Percentiles rank a stretch among this genome's conserved stretches.
phyloP scores from a whole-genome alignment of 1,139 yeast genomes.

The Taiozyma sp. region DNA sequence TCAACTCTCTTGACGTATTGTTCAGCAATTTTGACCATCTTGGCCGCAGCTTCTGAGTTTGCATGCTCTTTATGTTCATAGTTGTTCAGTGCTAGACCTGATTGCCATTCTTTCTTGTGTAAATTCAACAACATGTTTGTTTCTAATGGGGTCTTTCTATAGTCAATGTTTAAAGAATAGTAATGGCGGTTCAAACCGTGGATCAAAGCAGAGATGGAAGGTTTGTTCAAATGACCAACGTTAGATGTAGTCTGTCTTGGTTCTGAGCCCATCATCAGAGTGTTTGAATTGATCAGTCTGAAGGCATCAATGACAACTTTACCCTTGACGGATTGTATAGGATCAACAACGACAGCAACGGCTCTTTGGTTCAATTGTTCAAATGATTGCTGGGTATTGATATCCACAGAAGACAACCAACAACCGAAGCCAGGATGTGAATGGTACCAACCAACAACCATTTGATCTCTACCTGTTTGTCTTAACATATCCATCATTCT shows the following conservation, averaged over 20 bases:
- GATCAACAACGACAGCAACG: slow-evolving; percentile 97
- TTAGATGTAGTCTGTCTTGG: slow-evolving; percentile 98
- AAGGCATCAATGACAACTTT: slow-evolving; percentile 99
- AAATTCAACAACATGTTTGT: slow-evolving; percentile 91
- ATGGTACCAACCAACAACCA: slow-evolving; percentile 99
- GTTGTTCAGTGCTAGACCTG: slow-evolving; percentile 78
- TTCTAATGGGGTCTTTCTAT: slow-evolving; percentile 88
- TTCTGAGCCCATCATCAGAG: slow-evolving; percentile 94
- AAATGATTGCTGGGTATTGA: slow-evolving; percentile 94
- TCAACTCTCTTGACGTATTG: slow-evolving; percentile 87
- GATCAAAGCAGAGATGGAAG: slow-evolving; percentile 95
- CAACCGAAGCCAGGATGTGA: slow-evolving; percentile 99
- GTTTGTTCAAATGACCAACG: slow-evolving; percentile 92
- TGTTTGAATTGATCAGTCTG: slow-evolving; percentile 84
- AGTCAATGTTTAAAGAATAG: slow-evolving; percentile 91
- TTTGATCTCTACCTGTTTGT: slow-evolving; percentile 97
- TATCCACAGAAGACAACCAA: slow-evolving; percentile 97
- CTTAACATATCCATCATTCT: slow-evolving; percentile 99
- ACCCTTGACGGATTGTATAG: slow-evolving; percentile 97
- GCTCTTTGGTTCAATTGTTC: slow-evolving; percentile 94
- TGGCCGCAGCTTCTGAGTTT: slow-evolving; percentile 68
- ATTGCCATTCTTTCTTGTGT: slow-evolving; percentile 96
- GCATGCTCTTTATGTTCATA: slow-evolving; percentile 75
- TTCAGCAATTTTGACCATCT: slow-evolving; percentile 87
- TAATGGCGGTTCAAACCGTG: slow-evolving; percentile 98